A percentile compares a stretch with the other conserved stretches of the same genome.
Evolutionary conservation across 225 moss, liverwort and hornwort genomes (phyloP).

Genomic region (Neckera pumila): DNA sequence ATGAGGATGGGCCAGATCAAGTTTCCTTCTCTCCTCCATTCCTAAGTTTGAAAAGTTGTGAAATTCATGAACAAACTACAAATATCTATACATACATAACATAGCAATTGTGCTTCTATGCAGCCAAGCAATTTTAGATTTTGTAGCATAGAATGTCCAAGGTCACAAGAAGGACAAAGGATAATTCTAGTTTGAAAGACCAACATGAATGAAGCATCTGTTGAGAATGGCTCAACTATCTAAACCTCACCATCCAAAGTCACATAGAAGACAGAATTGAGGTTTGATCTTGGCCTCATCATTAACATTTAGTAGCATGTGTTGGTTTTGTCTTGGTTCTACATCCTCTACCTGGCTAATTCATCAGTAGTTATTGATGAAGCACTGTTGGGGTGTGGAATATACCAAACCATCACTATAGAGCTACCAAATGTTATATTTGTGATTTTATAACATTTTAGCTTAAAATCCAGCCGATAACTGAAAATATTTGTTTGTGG

Average conservation of each 20-base stretch:
- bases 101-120: background rate
- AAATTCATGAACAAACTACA: background rate
- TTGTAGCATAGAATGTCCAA: background rate
- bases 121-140: background rate
- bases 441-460: background rate
- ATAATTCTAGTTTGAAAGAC: too few relatives aligned
- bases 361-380: too few relatives aligned
- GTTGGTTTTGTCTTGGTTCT: too few relatives aligned
- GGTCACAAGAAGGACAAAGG: too few relatives aligned
- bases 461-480: too few relatives aligned
- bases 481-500: background rate
- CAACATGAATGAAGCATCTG: too few relatives aligned
- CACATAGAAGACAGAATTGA: background rate
- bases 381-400: too few relatives aligned
- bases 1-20: conserved; percentile 54
- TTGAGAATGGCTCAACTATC: too few relatives aligned
- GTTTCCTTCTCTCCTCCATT: conserved; percentile 61
- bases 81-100: background rate
- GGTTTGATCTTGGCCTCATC: background rate
- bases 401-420: too few relatives aligned
- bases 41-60: background rate
- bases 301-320: too few relatives aligned
- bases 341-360: too few relatives aligned
- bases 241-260: background rate
- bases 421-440: too few relatives aligned